Percentiles rank a stretch among this genome's conserved stretches.
These are phyloP conservation scores for Geotrichum australiense DNA, from an alignment of 1,139 yeast genomes.

Conservation along the genomic window DNA sequence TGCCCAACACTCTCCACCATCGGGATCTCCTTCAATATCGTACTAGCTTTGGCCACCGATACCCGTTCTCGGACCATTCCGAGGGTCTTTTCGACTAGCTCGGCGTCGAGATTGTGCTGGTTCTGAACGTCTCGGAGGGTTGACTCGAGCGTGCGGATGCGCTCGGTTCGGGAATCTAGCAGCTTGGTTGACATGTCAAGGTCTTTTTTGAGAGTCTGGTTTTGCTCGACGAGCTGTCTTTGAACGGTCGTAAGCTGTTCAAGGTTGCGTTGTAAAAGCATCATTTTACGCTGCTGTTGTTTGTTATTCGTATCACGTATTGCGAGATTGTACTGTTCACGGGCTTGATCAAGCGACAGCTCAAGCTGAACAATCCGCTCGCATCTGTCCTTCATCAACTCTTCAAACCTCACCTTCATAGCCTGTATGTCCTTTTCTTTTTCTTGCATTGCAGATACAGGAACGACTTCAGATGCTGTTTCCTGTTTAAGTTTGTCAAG, in stretches of 20 bases:
- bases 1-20: conserved; percentile 15
- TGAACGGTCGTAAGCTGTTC: conserved; percentile 41
- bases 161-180: conserved; percentile 51
- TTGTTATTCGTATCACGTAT: conserved; percentile 28
- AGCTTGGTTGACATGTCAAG: conserved; percentile 51
- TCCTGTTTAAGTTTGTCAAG: conserved; percentile 19
- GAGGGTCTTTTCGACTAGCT: conserved; percentile 48
- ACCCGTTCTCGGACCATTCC: conserved; percentile 41
- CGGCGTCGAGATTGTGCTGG: conserved; percentile 45
- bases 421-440: conserved; percentile 21
- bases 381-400: conserved; percentile 37
- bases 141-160: conserved; percentile 50
- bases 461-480: conserved; percentile 5
- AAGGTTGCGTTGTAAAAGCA: conserved; percentile 41
- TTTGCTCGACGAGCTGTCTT: conserved; percentile 43
- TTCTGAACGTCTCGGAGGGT: conserved; percentile 48
- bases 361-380: conserved; percentile 41
- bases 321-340: conserved; percentile 33
- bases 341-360: conserved; percentile 35
- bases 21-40: conserved; percentile 7
- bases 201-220: conserved; percentile 40
- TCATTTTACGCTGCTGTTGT: conserved; percentile 35
- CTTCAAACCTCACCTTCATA: conserved; percentile 28
- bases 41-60: conserved; percentile 24
- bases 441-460: conserved; percentile 17